Evolutionary conservation across 441 rosid genomes (phyloP), one percentile per base, ranked within the genome.

Genomic region (Gossypium aridum): DNA sequence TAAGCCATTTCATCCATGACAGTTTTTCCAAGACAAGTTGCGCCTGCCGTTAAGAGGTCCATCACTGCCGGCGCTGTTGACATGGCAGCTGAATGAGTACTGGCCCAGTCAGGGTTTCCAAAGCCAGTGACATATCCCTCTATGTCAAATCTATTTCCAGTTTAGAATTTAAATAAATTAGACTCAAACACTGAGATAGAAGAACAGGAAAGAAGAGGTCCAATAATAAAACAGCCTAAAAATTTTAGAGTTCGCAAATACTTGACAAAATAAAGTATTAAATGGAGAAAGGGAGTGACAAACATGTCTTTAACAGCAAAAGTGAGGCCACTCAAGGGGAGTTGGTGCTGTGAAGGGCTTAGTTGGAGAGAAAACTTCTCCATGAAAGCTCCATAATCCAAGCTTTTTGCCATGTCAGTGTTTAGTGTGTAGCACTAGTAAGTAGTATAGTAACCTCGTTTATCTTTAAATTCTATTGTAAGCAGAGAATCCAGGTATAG

Each of bases 1-100:
- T 87, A 91, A 6, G 99, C 99, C 99, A 95, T 89, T 86, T 95
- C 99, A 83, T 91, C 96, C 99, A 88, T 88, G 70, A 90, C 80
- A 64, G 96, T 88, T 79, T 84, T 86, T 34, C 97, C 98, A 76
- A 86, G 26, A 37, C 88, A 86, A 0, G 91, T 87, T 17, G 97
- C 98, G 67, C 99, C 99, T 72, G 78, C 92, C 31, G 22, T 82
- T 34, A 91, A 78, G 69, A 91, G 78, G 72, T 89, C 90, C 75
- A 83, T 77, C 78, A 95, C 93, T 64, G 84, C 86, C 0, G 90
- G 95, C 10, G 97, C 92, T 3, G 95, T 91, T 47, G 92, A 80
- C 55, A 83, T 85, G 53, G 99, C 96, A 57, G 87, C 86, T 2
- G 80, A 67, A 80, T 93, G 97, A 70, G 98, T 93, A 81, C 89